These are phyloP conservation scores for Fusarium mexicanum DNA, from an alignment of 2,329 filamentous ascomycete genomes.

Conservation along the genomic window DNA sequence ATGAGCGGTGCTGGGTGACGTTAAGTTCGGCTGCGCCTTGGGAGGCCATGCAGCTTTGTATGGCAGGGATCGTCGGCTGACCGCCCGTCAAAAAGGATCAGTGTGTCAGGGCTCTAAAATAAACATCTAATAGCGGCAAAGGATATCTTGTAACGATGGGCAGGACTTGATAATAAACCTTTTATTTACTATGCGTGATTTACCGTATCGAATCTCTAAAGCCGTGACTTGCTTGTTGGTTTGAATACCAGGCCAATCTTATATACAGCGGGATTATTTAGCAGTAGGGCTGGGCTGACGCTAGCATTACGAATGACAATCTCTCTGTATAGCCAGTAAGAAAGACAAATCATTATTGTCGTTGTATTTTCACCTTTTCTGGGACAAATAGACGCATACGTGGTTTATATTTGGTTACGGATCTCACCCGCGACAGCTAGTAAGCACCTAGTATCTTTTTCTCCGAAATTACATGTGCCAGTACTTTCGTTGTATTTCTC, in stretches of 20 bases:
- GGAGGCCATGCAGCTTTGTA: background rate
- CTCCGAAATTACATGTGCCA: background rate
- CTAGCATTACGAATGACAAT: background rate
- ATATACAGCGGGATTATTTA: no score
- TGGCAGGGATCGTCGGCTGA: background rate
- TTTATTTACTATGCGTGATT: no score
- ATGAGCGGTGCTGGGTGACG: background rate
- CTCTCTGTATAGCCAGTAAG: background rate
- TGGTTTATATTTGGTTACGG: background rate
- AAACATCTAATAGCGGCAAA: background rate
- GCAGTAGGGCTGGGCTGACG: background rate
- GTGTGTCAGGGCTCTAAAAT: background rate
- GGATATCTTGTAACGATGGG: rapidly evolving
- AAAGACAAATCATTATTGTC: no score
- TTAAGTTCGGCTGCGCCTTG: background rate
- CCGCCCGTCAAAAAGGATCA: background rate
- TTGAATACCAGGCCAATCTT: background rate
- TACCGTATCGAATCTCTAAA: background rate
- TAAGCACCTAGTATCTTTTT: background rate
- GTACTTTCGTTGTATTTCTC: no score
- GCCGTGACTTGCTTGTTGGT: no score
- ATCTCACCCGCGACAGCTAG: rapidly evolving
- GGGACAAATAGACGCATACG: background rate
- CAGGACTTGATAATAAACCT: rapidly evolving
- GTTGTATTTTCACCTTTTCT: background rate